Base-by-base conservation (phyloP, 306 rosid species). In the Bauhinia variegata region DNA sequence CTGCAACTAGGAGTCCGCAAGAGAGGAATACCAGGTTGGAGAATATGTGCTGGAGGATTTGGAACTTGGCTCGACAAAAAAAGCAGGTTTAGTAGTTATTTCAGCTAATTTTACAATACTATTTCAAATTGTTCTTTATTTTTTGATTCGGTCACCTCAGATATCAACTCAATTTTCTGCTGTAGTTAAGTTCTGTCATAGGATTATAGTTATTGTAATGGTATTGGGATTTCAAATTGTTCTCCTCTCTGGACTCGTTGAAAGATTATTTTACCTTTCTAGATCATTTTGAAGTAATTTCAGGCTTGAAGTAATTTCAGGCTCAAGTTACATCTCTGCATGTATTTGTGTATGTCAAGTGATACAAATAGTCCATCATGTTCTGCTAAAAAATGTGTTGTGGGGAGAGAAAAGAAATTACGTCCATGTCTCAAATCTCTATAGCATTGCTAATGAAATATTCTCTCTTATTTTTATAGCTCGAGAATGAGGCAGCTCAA, bases 41-140 rank as follows among this genome's bases (percentile, higher is more conserved):
- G 81, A 93, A 93, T 75, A 82, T 93, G 95, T 89, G 98, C 56
- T 93, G 98, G 98, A 85, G 99, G 82, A 93, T 93, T 80, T 93
- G 99, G 99, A 93, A 93, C 77, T 85, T 93, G 57, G 97, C 99
- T 80, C 91, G 97, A 51, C 96, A 93, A 83, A 93, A 88, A 85
- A 93, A 93, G 82, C 99, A 93, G 96, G 96, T 91, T 75, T 4
- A 4, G 49, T 30, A 13, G 50, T 5, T 15, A 2, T n/a, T 58
- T 5, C 5, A 17, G 7, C 4, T 39, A 15, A n/a, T 7, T 5
- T 48, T 48, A 16, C 54, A 48, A 15, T 16, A 17, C 54, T 23
- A 48, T 18, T 13, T n/a, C 4, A 0, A 11, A 54, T 0, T 5
- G 0, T 3, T 42, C 23, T 23, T 30, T 43, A 50, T 23, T 38